Evolutionary conservation across 2,329 filamentous ascomycete genomes (phyloP).

Genomic region (Ophiostoma australiae): DNA sequence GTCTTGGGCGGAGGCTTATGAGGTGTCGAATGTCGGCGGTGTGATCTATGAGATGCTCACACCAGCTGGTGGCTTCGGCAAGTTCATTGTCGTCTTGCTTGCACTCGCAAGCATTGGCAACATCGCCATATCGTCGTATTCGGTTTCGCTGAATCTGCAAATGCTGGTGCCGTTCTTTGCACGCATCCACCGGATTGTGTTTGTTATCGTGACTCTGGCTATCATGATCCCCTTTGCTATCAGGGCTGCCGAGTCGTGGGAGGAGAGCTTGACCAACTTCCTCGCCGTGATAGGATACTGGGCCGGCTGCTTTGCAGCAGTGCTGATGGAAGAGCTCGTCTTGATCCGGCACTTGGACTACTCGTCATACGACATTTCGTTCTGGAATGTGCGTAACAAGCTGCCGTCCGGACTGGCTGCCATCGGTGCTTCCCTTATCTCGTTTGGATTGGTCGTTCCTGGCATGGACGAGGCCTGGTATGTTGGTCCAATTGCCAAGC

Average conservation of each 20-base stretch:
- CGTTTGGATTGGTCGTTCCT: constrained; percentile 51
- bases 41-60: constrained; percentile 45
- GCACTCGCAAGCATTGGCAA: constrained; percentile 45
- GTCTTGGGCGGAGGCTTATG: constrained; percentile 41
- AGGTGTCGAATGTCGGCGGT: constrained; percentile 41
- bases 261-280: constrained; percentile 53
- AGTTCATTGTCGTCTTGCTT: constrained; percentile 45
- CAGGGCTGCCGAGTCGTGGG: constrained; percentile 52
- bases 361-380: constrained; percentile 42
- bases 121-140: constrained; percentile 38
- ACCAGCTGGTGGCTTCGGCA: constrained; percentile 44
- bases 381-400: constrained; percentile 44
- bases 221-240: constrained; percentile 57
- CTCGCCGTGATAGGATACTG: constrained; percentile 55
- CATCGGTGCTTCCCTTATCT: constrained; percentile 42
- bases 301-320: constrained; percentile 51
- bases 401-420: constrained; percentile 47
- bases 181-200: constrained; percentile 53
- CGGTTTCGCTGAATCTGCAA: constrained; percentile 43
- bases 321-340: constrained; percentile 46
- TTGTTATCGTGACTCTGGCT: constrained; percentile 52
- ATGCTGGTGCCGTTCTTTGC: constrained; percentile 54
- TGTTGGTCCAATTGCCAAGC: constrained; percentile 54
- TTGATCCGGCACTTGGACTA: constrained; percentile 45
- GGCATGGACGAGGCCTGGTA: constrained; percentile 59